Evolutionary conservation across 2,329 filamentous ascomycete genomes (phyloP), one percentile per base, ranked within the genome.

Genomic region (Corinectria fuckeliana): DNA sequence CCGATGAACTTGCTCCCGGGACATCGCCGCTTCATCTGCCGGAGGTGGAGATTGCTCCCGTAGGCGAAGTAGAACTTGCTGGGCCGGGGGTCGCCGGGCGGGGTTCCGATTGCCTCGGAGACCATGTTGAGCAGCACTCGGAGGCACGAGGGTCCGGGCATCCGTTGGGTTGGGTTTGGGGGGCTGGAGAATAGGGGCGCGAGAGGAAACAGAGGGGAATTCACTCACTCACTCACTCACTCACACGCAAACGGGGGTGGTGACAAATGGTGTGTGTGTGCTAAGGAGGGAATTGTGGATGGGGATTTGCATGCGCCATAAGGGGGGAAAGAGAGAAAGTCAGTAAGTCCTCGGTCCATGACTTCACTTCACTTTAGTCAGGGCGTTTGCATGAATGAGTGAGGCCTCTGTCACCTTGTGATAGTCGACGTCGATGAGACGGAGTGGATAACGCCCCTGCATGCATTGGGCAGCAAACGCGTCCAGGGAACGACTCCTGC

Each of bases 1-100:
- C 79, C 79, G 59, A 79, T 69, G 62, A 75, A 76, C 21, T 64
- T 71, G 68, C 77, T 78, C 20, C 72, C 71, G 18, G 79, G 80
- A 51, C 80, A 82, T 58, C 78, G 72, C 18, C 65, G 63, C 59
- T 74, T 75, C 79, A 82, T 82, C 70, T 81, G 79, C 52, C 73
- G 71, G 55, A 79, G 69, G 62, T 75, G 76, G 42, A 81, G 72
- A 64, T 81, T 82, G 66, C 78, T 80, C 45, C 79, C 80, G 54
- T 80, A 82, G 32, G 78, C 80, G 61, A 82, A 82, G 68, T 81
- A 82, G 49, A 72, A 74, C 50, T 67, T 70, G 62, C 68, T 64
- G 58, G 66, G 63, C 58, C 64, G 65, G 54, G 63, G 50, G 49
- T 63, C 66, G 51, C 55, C 51, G 45, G 59, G 53, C 38, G 62